Evolutionary conservation across 2,329 filamentous ascomycete species (phyloP), one percentile per base, ranked within the genome.

Genomic region (Neurospora sp.): DNA sequence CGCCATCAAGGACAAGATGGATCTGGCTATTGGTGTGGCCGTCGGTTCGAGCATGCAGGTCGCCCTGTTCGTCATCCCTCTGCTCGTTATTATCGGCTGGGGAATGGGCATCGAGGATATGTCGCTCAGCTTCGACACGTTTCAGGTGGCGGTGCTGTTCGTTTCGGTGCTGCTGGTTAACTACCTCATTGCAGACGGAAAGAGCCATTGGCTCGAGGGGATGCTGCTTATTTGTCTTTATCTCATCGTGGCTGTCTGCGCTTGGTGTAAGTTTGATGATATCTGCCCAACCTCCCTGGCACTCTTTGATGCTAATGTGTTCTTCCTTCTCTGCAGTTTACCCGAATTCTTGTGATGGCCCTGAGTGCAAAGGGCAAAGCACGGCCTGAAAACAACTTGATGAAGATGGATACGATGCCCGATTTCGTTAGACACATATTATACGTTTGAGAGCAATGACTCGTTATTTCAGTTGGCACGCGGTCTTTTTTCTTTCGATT

Each of bases 131-230:
- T 96, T 97, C 78, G 93, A 96, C 77, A 89, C 89, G 0, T 97
- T 97, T 83, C 93, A 97, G 81, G 90, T 97, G 15, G 91, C 93
- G 28, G 90, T 91, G 52, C 82, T 97, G 52, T 96, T 97, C 75
- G 91, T 96, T 13, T 89, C 92, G 1, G 92, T 93, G 0, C 87
- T 97, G 58, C 85, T 97, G 40, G 91, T 94, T 70, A 97, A 96
- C 78, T 97, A 96, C 78, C 81, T 97, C 62, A 93, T 96, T 67
- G 85, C 90, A 23, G 93, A 96, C 75, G 93, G 93, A 38, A 88
- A 93, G 78, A 93, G 90, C 72, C 93, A 95, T 75, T 96, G 92
- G 82, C 84, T 95, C 0, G 92, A 96, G 79, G 92, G 92, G 2
- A 88, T 89, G 71, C 81, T 95, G 70, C 80, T 96, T 40, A 91